phyloP scores from a whole-genome alignment of 1,139 yeast species.

The Kurtzmaniella quercitrusa region DNA sequence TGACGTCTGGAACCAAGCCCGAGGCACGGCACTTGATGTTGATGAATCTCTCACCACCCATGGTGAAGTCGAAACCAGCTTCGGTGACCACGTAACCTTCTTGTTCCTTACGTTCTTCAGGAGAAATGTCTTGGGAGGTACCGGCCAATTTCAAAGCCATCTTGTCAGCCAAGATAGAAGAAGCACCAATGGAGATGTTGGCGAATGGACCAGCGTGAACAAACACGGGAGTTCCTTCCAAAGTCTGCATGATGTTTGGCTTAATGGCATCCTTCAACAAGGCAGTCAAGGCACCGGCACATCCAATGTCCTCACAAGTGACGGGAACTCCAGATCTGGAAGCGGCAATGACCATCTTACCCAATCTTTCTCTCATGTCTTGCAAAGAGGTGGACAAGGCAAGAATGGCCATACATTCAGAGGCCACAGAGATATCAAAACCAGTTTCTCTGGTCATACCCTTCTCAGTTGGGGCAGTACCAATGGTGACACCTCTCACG shows the following conservation, averaged over 20 bases:
- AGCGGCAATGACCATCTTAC: slow-evolving; percentile 86
- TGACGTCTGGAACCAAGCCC: slow-evolving; percentile 86
- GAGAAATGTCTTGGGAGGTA: slow-evolving; percentile 45
- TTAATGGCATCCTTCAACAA: slow-evolving; percentile 93
- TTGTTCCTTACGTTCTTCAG: slow-evolving; percentile 52
- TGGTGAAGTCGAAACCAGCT: slow-evolving; percentile 98
- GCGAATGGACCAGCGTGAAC: slow-evolving; percentile 99
- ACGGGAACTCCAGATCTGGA: slow-evolving; percentile 80
- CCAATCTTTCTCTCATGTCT: slow-evolving; percentile 89
- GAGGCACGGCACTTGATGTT: slow-evolving; percentile 95
- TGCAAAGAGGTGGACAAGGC: slow-evolving; percentile 81
- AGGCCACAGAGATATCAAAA: slow-evolving; percentile 94
- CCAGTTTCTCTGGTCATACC: slow-evolving; percentile 89
- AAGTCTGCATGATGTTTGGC: slow-evolving; percentile 96
- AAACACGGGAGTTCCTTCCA: slow-evolving; percentile 97
- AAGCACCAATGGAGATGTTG: slow-evolving; percentile 94
- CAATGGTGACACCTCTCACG: slow-evolving; percentile 86
- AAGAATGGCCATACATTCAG: slow-evolving; percentile 96
- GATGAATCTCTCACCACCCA: slow-evolving; percentile 98
- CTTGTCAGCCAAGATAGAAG: slow-evolving; percentile 91
- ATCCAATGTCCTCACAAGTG: slow-evolving; percentile 94
- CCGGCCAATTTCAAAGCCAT: slow-evolving; percentile 93
- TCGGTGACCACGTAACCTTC: slow-evolving; percentile 94
- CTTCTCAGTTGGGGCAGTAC: slow-evolving; percentile 92
- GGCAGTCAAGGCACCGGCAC: slow-evolving; percentile 97